Conservation (phyloP, 257 asterid genomes). For the Gentiana straminea region DNA sequence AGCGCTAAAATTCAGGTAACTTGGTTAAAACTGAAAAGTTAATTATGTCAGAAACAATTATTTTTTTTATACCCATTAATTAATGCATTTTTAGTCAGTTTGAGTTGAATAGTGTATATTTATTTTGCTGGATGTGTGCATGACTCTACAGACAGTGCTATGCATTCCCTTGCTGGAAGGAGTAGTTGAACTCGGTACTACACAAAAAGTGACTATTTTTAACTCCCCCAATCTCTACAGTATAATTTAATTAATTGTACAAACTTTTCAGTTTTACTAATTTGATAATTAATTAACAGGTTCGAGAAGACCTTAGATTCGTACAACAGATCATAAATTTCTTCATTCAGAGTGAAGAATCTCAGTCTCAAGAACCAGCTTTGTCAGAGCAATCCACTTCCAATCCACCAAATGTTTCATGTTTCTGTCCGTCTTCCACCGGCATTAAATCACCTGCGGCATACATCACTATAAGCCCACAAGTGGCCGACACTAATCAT, state of each 20-base stretch:
- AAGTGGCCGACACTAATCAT: neutral
- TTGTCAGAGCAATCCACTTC: slow-evolving; percentile 74
- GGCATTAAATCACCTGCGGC: slow-evolving; percentile 10
- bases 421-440: neutral
- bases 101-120: too few species aligned
- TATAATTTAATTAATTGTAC: too few species aligned
- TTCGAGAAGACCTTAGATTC: slow-evolving; percentile 43
- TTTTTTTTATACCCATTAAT: too few species aligned
- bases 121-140: neutral
- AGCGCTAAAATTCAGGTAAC: slow-evolving; percentile 62
- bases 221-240: too few species aligned
- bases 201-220: slow-evolving; percentile 36
- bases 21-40: too few species aligned
- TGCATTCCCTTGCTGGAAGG: slow-evolving; percentile 82
- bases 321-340: slow-evolving; percentile 33
- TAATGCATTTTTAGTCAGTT: too few species aligned
- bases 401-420: slow-evolving; percentile 13
- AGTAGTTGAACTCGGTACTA: slow-evolving; percentile 76
- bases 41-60: neutral
- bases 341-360: slow-evolving; percentile 15
- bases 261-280: too few species aligned
- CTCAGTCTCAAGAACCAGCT: slow-evolving; percentile 41
- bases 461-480: slow-evolving; percentile 4
- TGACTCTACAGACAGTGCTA: slow-evolving; percentile 52
- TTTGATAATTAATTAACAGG: slow-evolving; percentile 17